Evolutionary conservation across 78 protist species (phyloP).

Genomic region (Abeoforma whisleri): DNA sequence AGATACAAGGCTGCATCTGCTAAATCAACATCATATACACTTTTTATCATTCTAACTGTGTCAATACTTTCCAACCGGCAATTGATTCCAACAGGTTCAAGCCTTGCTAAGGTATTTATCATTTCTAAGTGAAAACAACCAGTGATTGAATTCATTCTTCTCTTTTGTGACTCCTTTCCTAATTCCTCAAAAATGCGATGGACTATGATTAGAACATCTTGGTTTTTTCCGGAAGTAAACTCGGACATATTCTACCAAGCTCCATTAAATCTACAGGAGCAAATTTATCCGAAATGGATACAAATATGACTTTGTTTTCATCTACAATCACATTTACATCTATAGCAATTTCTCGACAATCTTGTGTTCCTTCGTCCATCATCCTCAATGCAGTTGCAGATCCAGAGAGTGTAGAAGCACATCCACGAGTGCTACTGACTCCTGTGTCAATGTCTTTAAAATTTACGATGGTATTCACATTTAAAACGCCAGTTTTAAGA

Average conservation of each 20-base stretch:
- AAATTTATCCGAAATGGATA: background rate
- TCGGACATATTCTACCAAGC: slow-evolving; percentile 8
- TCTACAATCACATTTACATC: background rate
- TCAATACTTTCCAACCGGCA: slow-evolving; percentile 20
- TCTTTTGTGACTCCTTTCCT: background rate
- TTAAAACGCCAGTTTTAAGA: slow-evolving; percentile 6
- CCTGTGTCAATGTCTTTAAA: background rate
- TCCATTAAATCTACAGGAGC: slow-evolving; percentile 20
- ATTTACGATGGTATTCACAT: background rate
- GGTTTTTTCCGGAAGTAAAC: background rate
- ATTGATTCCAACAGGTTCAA: slow-evolving; percentile 3
- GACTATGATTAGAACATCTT: background rate
- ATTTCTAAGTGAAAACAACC: slow-evolving; percentile 23
- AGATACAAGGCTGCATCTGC: no score
- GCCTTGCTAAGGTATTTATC: slow-evolving; percentile 2
- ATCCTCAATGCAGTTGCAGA: background rate
- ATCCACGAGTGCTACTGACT: background rate
- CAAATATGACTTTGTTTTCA: background rate
- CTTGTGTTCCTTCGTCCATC: slow-evolving; percentile 4
- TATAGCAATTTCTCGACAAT: background rate
- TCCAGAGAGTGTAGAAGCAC: no score
- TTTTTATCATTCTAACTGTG: slow-evolving; percentile 11
- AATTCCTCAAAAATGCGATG: background rate
- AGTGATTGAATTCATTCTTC: background rate
- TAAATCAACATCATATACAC: background rate